A percentile compares a stretch with the other conserved stretches of the same genome.
These are phyloP conservation scores for Colletotrichum sp. DNA, from an alignment of 2,329 filamentous ascomycete species.

Conservation along the genomic window DNA sequence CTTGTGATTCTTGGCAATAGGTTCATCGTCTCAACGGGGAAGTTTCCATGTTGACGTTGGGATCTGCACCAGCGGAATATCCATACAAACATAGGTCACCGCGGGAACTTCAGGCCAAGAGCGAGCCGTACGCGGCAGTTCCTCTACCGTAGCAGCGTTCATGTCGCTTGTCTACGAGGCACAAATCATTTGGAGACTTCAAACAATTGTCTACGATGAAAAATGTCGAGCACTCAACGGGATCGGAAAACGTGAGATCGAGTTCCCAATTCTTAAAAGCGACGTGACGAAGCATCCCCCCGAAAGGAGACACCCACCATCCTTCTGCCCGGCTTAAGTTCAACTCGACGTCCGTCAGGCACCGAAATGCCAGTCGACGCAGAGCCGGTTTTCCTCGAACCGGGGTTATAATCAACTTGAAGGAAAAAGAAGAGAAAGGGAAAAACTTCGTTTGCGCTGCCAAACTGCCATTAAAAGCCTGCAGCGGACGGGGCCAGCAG, in stretches of 20 bases:
- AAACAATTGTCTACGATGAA: background rate
- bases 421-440: conserved; percentile 39
- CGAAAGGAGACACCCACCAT: conserved; percentile 33
- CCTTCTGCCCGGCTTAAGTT: conserved; percentile 61
- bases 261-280: conserved; percentile 71
- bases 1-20: background rate
- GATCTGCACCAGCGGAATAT: background rate
- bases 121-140: background rate
- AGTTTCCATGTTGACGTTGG: background rate
- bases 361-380: conserved; percentile 39
- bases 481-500: background rate
- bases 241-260: conserved; percentile 61
- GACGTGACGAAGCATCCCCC: conserved; percentile 41
- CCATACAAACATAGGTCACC: background rate
- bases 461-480: conserved; percentile 9
- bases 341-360: conserved; percentile 56
- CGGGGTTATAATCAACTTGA: conserved; percentile 62
- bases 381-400: conserved; percentile 60
- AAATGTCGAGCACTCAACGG: conserved; percentile 68
- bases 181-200: background rate
- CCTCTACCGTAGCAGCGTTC: background rate
- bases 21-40: background rate
- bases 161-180: background rate
- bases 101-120: background rate
- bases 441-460: conserved; percentile 18